phyloP scores from a whole-genome alignment of 2,329 filamentous ascomycete species.

The Tricladium varicosporioides region DNA sequence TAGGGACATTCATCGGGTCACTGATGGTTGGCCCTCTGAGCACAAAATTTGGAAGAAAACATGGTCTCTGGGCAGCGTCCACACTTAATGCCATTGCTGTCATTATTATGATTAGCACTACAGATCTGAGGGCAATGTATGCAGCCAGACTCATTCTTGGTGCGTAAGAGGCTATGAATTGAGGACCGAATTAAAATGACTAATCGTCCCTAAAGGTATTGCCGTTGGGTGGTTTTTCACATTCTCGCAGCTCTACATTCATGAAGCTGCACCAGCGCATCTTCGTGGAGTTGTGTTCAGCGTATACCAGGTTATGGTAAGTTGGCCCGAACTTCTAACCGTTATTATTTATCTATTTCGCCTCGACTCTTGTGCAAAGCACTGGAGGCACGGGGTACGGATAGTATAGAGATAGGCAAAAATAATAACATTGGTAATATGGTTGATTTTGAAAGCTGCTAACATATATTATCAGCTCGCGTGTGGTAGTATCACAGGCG shows the following conservation, averaged over 20 bases:
- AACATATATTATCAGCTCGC: constrained; percentile 33
- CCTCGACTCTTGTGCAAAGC: too few relatives aligned
- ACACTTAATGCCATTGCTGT: constrained; percentile 42
- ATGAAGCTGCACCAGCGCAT: constrained; percentile 46
- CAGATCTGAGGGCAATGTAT: constrained; percentile 41
- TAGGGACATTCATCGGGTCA: constrained; percentile 49
- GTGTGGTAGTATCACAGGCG: constrained; percentile 41
- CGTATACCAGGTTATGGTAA: constrained; percentile 44
- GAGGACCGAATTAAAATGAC: too few relatives aligned
- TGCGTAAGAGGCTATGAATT: constrained; percentile 13
- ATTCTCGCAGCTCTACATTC: constrained; percentile 47
- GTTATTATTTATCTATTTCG: too few relatives aligned
- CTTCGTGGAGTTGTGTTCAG: constrained; percentile 46
- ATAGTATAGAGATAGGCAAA: too few relatives aligned
- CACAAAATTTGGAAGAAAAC: constrained; percentile 44
- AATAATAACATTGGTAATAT: too few relatives aligned
- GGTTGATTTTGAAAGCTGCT: too few relatives aligned
- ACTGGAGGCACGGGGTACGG: too few relatives aligned
- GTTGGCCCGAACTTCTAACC: too few relatives aligned
- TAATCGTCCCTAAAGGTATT: constrained; percentile 11
- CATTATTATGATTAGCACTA: constrained; percentile 43
- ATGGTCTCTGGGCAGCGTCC: constrained; percentile 47
- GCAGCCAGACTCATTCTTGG: constrained; percentile 44
- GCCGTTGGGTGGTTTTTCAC: constrained; percentile 46
- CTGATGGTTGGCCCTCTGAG: constrained; percentile 47